phyloP scores from a whole-genome alignment of 139 green algal species.

The Coelastrella sp. region DNA sequence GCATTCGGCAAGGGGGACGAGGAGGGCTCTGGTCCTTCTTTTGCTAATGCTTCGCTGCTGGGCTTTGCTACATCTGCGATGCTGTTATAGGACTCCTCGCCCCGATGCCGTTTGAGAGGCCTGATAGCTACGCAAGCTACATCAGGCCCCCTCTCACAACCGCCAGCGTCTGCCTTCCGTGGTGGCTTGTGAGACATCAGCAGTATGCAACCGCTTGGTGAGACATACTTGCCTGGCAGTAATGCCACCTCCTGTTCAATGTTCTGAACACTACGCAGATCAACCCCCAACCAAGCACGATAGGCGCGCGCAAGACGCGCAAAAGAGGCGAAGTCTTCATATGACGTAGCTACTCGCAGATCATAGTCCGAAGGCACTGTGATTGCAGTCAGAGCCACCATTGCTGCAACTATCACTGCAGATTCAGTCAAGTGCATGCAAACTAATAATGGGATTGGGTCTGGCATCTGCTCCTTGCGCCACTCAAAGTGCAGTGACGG shows the following conservation, averaged over 20 bases:
- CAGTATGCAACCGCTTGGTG: not conserved
- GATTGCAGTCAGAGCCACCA: too few species aligned
- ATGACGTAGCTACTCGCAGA: not conserved
- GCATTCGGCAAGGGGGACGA: not conserved
- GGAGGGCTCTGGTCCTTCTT: not conserved
- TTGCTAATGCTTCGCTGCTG: not conserved
- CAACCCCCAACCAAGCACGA: not conserved
- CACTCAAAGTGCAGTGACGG: too few species aligned
- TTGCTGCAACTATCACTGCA: too few species aligned
- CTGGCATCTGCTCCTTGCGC: too few species aligned
- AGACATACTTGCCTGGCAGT: slow-evolving; percentile 4
- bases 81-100: not conserved
- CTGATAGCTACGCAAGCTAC: slow-evolving; percentile 15
- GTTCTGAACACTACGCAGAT: slow-evolving; percentile 2
- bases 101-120: not conserved
- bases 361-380: not conserved
- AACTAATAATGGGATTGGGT: too few species aligned
- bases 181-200: not conserved
- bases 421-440: too few species aligned
- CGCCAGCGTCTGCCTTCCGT: not conserved
- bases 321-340: not conserved
- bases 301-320: not conserved
- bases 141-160: not conserved
- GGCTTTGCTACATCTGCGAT: not conserved
- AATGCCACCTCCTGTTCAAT: slow-evolving; percentile 14